Evolutionary conservation across 2,329 filamentous ascomycete genomes (phyloP), one percentile per base, ranked within the genome.

Genomic region (Alternaria viburni): DNA sequence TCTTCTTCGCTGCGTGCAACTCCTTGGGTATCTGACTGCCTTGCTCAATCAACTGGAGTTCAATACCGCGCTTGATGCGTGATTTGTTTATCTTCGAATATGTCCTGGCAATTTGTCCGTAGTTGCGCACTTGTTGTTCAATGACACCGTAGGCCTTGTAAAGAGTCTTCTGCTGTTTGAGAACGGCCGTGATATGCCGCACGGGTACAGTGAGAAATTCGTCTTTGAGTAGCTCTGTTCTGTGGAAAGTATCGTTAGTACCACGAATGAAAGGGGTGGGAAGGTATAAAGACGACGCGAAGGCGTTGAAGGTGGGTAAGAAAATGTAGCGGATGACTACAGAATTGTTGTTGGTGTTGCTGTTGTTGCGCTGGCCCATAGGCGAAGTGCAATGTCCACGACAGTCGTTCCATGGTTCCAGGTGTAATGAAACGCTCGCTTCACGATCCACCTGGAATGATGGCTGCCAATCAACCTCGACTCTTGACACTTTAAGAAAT

Each of bases 181-280:
- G 51, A 2, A 72, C 70, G 19, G 73, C 69, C 17, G 67, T 66
- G 62, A 84, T 79, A 61, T 79, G 77, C 15, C 72, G 68, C 11
- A 74, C 71, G 2, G 81, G 77, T 6, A 83, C 70, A 8, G 74
- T 69, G 0, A 71, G 76, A 54, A 83, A 83, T 46, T 83, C 81
- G 55, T 81, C 78, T 65, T 81, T 82, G 12, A 84, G 74, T n/a
- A 79, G 46, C 7, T 73, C 69, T 44, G 63, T 8, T n/a, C 78
- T 80, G 54, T 11, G 54, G 7, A 23, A 10, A 64, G 13, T 19
- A 8, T 45, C 45, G 62, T 74, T 46, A 72, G 67, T 44, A 50
- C 59, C 17, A 41, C 21, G 45, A 15, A 50, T n/a, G 19, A 55
- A 19, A 54, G 25, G 19, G 15, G 13, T n/a, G 32, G 30, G 13